phyloP scores from a whole-genome alignment of 2,329 filamentous ascomycete species.

The Pezicula rhizophila region DNA sequence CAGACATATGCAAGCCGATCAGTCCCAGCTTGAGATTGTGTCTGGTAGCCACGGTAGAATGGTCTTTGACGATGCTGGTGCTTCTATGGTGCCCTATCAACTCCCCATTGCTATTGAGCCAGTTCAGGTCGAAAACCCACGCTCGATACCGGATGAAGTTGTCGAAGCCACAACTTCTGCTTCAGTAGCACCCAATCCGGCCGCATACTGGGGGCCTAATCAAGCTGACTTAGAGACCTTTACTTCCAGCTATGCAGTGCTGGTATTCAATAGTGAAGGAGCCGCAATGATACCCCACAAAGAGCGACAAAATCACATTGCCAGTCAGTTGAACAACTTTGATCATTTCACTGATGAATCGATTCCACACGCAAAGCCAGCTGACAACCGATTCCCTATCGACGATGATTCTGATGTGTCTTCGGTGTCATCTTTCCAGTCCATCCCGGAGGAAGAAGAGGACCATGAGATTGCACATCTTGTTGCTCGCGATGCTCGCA shows the following conservation, averaged over 20 bases:
- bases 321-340: background rate
- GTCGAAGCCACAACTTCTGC: background rate
- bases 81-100: constrained; percentile 1
- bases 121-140: background rate
- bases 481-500: background rate
- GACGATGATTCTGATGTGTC: background rate
- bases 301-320: background rate
- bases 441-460: background rate
- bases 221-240: too few relatives aligned
- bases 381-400: background rate
- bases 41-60: constrained; percentile 4
- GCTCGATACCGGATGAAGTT: background rate
- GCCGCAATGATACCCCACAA: too few relatives aligned
- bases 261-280: too few relatives aligned
- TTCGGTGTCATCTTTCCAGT: background rate
- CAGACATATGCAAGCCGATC: background rate
- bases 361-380: background rate
- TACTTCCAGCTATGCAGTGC: too few relatives aligned
- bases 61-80: background rate
- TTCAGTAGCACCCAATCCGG: background rate
- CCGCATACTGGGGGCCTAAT: constrained; percentile 1
- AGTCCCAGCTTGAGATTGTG: constrained; percentile 1
- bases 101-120: background rate
- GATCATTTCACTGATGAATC: background rate
- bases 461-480: background rate